Percentiles rank a stretch among this genome's conserved stretches.
phyloP scores from a whole-genome alignment of 1,139 yeast species.

The Cylindricascospora bacillispora region DNA sequence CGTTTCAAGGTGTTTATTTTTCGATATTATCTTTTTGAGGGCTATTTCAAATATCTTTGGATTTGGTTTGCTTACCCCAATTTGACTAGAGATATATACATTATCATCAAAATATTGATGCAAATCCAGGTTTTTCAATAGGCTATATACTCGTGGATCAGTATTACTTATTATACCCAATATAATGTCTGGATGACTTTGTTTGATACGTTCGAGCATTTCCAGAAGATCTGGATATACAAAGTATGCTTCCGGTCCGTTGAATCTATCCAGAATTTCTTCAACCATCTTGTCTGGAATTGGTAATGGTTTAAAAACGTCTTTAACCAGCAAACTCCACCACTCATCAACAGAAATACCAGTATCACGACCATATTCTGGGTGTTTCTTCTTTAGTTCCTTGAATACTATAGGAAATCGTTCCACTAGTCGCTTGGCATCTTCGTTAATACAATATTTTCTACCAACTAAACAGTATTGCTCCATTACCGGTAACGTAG shows the following conservation, averaged over 20 bases:
- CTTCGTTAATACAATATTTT: conserved; percentile 32
- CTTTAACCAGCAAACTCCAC: conserved; percentile 45
- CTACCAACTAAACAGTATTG: conserved; percentile 40
- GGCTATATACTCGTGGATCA: conserved; percentile 36
- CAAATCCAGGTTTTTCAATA: conserved; percentile 35
- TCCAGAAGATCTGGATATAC: conserved; percentile 43
- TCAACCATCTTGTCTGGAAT: conserved; percentile 23
- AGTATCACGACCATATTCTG: conserved; percentile 46
- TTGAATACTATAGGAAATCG: conserved; percentile 25
- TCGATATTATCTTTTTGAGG: conserved; percentile 18
- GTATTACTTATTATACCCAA: conserved; percentile 47
- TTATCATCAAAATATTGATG: conserved; percentile 29
- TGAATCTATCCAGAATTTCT: conserved; percentile 36
- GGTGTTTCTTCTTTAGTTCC: conserved; percentile 28
- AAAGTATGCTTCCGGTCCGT: conserved; percentile 38
- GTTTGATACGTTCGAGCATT: conserved; percentile 29
- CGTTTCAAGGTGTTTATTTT: conserved; percentile 7
- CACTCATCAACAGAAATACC: conserved; percentile 33
- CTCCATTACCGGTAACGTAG: conserved; percentile 38
- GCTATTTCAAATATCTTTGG: conserved; percentile 35
- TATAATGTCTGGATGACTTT: conserved; percentile 26
- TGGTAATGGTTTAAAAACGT: conserved; percentile 29
- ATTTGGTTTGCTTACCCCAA: conserved; percentile 42
- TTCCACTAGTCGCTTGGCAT: conserved; percentile 23
- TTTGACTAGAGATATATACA: conserved; percentile 41